Conservation (phyloP, 768 basidiomycete genomes). For the Calocera viscosa region DNA sequence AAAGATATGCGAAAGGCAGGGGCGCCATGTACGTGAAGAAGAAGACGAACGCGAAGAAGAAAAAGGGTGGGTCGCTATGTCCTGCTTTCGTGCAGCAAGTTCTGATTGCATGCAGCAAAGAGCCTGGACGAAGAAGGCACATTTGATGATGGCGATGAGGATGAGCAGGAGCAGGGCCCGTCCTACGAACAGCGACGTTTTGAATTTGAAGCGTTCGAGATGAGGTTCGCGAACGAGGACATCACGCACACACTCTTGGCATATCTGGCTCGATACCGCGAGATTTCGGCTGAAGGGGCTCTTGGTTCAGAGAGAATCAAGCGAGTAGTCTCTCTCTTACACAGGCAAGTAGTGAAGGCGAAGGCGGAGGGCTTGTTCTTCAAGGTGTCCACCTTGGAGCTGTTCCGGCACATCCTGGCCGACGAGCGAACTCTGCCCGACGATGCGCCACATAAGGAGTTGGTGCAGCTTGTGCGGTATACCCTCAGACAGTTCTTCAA, state of each 20-base stretch:
- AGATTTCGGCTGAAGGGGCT: constrained; percentile 38
- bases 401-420: constrained; percentile 78
- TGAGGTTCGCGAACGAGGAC: constrained; percentile 86
- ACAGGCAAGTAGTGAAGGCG: constrained; percentile 78
- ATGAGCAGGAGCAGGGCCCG: constrained; percentile 37
- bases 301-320: constrained; percentile 67
- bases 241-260: constrained; percentile 71
- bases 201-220: constrained; percentile 7
- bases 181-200: neutral
- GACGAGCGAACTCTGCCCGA: constrained; percentile 68
- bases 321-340: constrained; percentile 75
- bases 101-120: neutral
- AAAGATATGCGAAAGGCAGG: constrained; percentile 58
- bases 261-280: constrained; percentile 73
- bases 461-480: constrained; percentile 70
- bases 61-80: constrained; percentile 25
- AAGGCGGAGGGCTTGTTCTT: constrained; percentile 94
- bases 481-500: constrained; percentile 93
- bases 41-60: constrained; percentile 45
- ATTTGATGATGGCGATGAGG: constrained; percentile 57
- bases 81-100: neutral
- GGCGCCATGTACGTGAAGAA: constrained; percentile 64
- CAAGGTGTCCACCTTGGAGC: constrained; percentile 78
- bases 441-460: constrained; percentile 69
- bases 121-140: constrained; percentile 39